phyloP scores from a whole-genome alignment of 139 green algal genomes.

The Chlamydomonas sphaeroides region DNA sequence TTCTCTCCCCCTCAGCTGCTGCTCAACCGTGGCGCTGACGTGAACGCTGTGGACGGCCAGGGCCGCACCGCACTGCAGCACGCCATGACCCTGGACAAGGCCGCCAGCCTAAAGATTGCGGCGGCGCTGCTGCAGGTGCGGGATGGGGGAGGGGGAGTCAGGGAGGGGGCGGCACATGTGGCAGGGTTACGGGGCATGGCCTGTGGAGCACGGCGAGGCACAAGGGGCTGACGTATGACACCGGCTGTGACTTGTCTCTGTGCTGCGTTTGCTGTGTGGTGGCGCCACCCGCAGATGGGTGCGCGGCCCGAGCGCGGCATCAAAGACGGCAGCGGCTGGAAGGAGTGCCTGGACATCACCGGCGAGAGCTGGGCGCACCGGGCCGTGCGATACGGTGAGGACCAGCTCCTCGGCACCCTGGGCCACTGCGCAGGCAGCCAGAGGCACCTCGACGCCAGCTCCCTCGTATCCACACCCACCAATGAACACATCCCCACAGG shows the following conservation, averaged over 20 bases:
- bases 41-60: constrained; percentile 17
- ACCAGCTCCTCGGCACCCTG: too few relatives aligned
- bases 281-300: not conserved
- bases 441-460: too few relatives aligned
- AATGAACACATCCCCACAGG: not conserved
- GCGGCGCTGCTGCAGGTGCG: constrained; percentile 28
- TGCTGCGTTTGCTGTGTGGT: too few relatives aligned
- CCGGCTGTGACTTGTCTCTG: too few relatives aligned
- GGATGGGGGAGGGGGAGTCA: not conserved
- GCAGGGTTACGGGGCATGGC: too few relatives aligned
- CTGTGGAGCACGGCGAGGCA: too few relatives aligned
- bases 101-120: constrained; percentile 15
- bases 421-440: too few relatives aligned
- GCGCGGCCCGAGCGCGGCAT: not conserved
- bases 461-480: too few relatives aligned
- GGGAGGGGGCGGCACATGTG: too few relatives aligned
- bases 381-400: constrained; percentile 46
- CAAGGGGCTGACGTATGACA: too few relatives aligned
- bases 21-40: constrained; percentile 32
- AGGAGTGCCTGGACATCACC: constrained; percentile 24
- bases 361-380: constrained; percentile 44
- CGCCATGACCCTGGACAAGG: constrained; percentile 40
- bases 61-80: constrained; percentile 42
- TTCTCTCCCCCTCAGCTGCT: constrained; percentile 20
- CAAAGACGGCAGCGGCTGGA: not conserved